Percentiles rank a stretch among this genome's conserved stretches.
Conservation (phyloP, 2,329 filamentous ascomycete species). For the Cordyceps fumosorosea region DNA sequence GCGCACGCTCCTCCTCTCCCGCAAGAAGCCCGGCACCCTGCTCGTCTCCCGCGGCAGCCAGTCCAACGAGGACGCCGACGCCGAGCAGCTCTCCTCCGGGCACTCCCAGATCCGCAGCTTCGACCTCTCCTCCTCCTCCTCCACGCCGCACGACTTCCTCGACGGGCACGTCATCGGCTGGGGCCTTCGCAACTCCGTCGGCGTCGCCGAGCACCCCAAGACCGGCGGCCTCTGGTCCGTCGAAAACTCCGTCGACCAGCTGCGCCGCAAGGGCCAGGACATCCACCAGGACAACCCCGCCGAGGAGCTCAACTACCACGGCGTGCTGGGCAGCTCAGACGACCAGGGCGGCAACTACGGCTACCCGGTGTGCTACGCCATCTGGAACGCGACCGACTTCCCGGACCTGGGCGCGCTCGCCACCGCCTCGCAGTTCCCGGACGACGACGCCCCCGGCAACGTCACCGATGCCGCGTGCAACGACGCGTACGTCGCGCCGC, state of each 20-base stretch:
- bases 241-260: constrained; percentile 64
- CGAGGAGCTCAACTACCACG: constrained; percentile 69
- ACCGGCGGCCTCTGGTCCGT: constrained; percentile 52
- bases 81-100: constrained; percentile 46
- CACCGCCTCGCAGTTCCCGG: constrained; percentile 45
- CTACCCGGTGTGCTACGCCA: constrained; percentile 62
- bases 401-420: constrained; percentile 35
- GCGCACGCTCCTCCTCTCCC: constrained; percentile 58
- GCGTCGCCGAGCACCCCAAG: constrained; percentile 55
- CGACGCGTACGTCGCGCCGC: constrained; percentile 38
- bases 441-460: constrained; percentile 24
- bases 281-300: constrained; percentile 64
- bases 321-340: constrained; percentile 37
- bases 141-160: constrained; percentile 36
- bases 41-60: constrained; percentile 60
- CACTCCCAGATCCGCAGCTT: constrained; percentile 62
- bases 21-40: constrained; percentile 47
- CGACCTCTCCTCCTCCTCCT: constrained; percentile 29
- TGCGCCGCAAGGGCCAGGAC: constrained; percentile 50
- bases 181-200: constrained; percentile 68
- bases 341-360: constrained; percentile 53
- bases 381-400: constrained; percentile 49
- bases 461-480: constrained; percentile 41
- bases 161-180: constrained; percentile 50
- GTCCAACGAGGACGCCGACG: constrained; percentile 53